Evolutionary conservation across 2,329 filamentous ascomycete species (phyloP), one percentile per base, ranked within the genome.

Genomic region (Sphaerulina populicola): DNA sequence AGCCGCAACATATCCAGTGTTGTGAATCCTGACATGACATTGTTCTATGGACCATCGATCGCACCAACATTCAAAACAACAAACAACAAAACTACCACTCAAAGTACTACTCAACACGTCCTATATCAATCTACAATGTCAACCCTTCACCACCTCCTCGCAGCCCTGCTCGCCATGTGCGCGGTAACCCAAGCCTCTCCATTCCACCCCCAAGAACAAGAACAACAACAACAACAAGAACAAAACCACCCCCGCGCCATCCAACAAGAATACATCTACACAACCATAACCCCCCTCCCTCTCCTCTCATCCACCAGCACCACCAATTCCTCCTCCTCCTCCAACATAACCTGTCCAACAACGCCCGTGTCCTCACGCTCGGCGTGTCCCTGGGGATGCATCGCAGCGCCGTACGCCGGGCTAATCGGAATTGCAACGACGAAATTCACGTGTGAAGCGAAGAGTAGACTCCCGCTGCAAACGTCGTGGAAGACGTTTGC

Each of bases 211-310:
- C 31, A 35, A n/a, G 10, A 35, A n/a, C 10, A 35, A 35, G 5
- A 35, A n/a, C 31, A 35, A 35, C 4, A 35, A 9, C 31, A 35
- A 35, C 2, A 35, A 9, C 31, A 35, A 33, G 4, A 33, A 10
- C 31, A 35, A 35, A 6, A 35, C 4, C 31, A 9, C 31, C 42
- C 15, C 31, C 10, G 31, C 4, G 31, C 31, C 31, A 9, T n/a
- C 8, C 30, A 9, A 35, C 31, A 35, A 35, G 31, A 35, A 35
- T 52, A 48, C 29, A n/a, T 36, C 33, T 52, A 52, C 45, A 72
- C 71, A 0, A 67, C 70, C 1, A 65, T 69, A 1, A 66, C 53
- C 11, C 47, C 51, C 4, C 35, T 45, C 2, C 37, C 46, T 2
- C 30, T 18, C 18, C 18, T 18, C 52, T 14, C 9, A 37, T 6